phyloP scores from a whole-genome alignment of 495 filamentous ascomycete genomes.

The Neurospora sp. region DNA sequence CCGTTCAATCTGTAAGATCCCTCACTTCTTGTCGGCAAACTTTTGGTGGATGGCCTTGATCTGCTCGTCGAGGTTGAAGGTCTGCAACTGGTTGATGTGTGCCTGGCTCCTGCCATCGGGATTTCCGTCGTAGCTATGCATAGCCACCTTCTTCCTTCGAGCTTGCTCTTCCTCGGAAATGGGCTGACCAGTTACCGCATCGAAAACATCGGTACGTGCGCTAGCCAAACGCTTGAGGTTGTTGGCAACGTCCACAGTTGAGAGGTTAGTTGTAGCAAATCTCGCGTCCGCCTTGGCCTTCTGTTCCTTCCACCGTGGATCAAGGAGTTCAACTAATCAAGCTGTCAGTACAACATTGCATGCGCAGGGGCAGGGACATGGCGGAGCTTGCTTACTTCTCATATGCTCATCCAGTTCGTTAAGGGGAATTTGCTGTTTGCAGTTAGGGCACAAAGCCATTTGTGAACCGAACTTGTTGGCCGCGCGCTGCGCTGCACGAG shows the following conservation, averaged over 20 bases:
- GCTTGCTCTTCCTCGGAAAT: conserved; percentile 64
- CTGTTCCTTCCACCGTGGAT: conserved; percentile 94
- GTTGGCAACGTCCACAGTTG: conserved; percentile 75
- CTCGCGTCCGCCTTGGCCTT: conserved; percentile 77
- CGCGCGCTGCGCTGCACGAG: conserved; percentile 63
- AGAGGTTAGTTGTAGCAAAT: conserved; percentile 77
- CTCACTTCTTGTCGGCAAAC: conserved; percentile 39
- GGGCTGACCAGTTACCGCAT: conserved; percentile 55
- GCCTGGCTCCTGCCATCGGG: conserved; percentile 46
- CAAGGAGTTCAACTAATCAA: conserved; percentile 58
- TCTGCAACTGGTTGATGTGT: conserved; percentile 37
- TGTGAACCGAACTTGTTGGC: conserved; percentile 50
- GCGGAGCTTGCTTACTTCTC: conserved; percentile 47
- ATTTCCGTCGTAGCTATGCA: conserved; percentile 54
- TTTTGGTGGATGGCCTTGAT: conserved; percentile 58
- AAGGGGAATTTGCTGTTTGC: conserved; percentile 76
- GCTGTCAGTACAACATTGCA: conserved; percentile 1
- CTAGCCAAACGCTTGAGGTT: conserved; percentile 96
- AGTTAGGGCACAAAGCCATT: conserved; percentile 85
- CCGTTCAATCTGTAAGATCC: neutral
- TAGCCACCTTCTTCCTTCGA: conserved; percentile 61
- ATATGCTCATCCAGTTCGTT: conserved; percentile 89
- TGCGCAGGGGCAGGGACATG: neutral
- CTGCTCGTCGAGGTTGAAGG: conserved; percentile 60
- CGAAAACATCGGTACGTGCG: conserved; percentile 86